phyloP scores from a whole-genome alignment of 768 basidiomycete genomes.

The Megacollybia marginata region DNA sequence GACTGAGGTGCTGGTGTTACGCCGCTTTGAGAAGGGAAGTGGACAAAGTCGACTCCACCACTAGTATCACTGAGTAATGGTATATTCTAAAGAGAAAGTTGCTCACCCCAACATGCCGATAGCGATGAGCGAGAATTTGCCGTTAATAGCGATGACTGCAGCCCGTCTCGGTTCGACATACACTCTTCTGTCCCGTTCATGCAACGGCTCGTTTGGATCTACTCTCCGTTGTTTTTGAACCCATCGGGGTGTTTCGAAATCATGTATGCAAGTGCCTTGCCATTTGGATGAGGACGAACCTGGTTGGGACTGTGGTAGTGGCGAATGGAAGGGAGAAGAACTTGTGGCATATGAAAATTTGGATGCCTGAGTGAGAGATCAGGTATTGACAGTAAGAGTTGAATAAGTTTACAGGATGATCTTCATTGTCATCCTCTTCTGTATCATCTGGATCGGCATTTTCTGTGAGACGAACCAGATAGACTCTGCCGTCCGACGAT shows the following conservation, averaged over 20 bases:
- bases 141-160: slow-evolving; percentile 61
- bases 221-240: slow-evolving; percentile 66
- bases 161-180: slow-evolving; percentile 67
- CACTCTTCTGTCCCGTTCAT: slow-evolving; percentile 12
- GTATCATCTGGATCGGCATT: slow-evolving; percentile 8
- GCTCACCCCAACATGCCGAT: slow-evolving; percentile 66
- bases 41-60: slow-evolving; percentile 58
- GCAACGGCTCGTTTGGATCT: slow-evolving; percentile 35
- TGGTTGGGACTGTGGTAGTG: slow-evolving; percentile 10
- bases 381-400: not conserved
- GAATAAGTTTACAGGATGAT: not conserved
- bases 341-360: not conserved
- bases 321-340: not conserved
- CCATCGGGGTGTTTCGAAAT: slow-evolving; percentile 69
- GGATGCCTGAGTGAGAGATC: not conserved
- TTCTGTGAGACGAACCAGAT: slow-evolving; percentile 63
- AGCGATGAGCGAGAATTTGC: slow-evolving; percentile 75
- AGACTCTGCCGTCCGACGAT: slow-evolving; percentile 78
- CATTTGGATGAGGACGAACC: slow-evolving; percentile 31
- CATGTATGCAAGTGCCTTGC: slow-evolving; percentile 77
- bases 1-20: slow-evolving; percentile 50
- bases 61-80: slow-evolving; percentile 25
- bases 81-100: not conserved
- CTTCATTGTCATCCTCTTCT: slow-evolving; percentile 9
- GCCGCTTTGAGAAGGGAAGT: slow-evolving; percentile 61